Conservation (phyloP, 768 basidiomycete genomes). For the Serendipita sp. region DNA sequence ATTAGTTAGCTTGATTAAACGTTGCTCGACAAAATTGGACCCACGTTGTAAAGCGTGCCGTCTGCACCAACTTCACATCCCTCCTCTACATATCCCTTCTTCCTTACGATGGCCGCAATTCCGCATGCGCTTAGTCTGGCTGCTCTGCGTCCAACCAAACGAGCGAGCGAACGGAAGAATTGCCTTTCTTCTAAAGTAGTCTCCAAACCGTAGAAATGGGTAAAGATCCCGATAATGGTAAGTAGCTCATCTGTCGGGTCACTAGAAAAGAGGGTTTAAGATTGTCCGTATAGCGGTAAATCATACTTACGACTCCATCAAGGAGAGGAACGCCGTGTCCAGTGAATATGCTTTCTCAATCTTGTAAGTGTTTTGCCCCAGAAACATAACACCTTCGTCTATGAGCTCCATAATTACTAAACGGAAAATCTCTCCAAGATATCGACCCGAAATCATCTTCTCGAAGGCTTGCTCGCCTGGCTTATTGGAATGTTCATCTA, state of each 20-base stretch:
- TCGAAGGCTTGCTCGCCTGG: conserved; percentile 91
- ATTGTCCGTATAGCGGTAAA: background rate
- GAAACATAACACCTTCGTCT: conserved; percentile 91
- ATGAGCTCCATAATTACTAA: conserved; percentile 89
- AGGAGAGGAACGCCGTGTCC: conserved; percentile 90
- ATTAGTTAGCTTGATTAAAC: background rate
- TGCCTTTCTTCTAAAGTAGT: conserved; percentile 92
- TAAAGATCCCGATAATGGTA: conserved; percentile 93
- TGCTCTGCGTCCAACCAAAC: conserved; percentile 74
- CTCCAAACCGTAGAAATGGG: conserved; percentile 91
- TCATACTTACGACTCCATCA: conserved; percentile 71
- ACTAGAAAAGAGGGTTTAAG: conserved; percentile 23
- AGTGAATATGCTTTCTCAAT: conserved; percentile 83
- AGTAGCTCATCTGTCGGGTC: conserved; percentile 94
- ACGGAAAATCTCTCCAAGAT: conserved; percentile 93
- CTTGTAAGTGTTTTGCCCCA: conserved; percentile 98
- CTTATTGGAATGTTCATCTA: conserved; percentile 92
- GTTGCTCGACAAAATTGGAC: conserved; percentile 16
- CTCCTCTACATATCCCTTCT: conserved; percentile 85
- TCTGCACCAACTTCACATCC: conserved; percentile 84
- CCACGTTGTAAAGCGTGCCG: conserved; percentile 85
- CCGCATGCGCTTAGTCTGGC: conserved; percentile 88
- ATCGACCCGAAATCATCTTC: conserved; percentile 94
- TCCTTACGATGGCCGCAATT: conserved; percentile 89
- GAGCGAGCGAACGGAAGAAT: conserved; percentile 90